Evolutionary conservation across 345 rosid genomes (phyloP), one percentile per base, ranked within the genome.

Genomic region (Camelina hispida): DNA sequence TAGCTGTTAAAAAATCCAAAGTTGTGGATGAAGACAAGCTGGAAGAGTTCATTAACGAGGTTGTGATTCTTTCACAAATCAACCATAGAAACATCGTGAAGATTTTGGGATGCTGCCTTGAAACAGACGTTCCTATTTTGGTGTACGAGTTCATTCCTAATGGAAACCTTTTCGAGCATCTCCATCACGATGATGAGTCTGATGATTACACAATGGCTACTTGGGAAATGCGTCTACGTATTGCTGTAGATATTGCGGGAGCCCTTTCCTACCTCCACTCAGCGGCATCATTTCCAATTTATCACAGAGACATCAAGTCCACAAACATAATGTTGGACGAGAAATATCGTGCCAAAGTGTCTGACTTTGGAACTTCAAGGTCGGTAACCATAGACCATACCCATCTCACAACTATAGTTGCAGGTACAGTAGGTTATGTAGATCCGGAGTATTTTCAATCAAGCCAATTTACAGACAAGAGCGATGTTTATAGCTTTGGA

Each of bases 401-500:
- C 1, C 79, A 82, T 20, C 68, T 76, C 48, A 76, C 75, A 34
- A 76, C 75, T 6, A 50, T 68, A 18, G 80, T 76, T 42, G 63
- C 74, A 54, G 80, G 80, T 34, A 76, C 75, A 5, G n/a, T 62
- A 15, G 80, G 80, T 11, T 76, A 76, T 62, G 35, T 76, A 4
- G 80, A 76, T 61, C 80, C 80, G 25, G 79, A 75, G 66, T 75
- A 75, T 40, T 75, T 66, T 37, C 79, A 75, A 2, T 66, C 79
- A 25, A 75, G 73, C 44, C 67, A 75, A 12, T 75, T 75, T 22
- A 67, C 61, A 7, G 79, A 75, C 22, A 75, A 75, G 54, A 75
- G 68, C 32, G 93, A 92, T 37, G 97, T 92, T 17, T 92, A 89
- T 52, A 92, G 97, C 47, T 88, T 90, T 5, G 96, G 97, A 0